Conservation (phyloP, 805 yeast species). For the Alloascoidea africana region DNA sequence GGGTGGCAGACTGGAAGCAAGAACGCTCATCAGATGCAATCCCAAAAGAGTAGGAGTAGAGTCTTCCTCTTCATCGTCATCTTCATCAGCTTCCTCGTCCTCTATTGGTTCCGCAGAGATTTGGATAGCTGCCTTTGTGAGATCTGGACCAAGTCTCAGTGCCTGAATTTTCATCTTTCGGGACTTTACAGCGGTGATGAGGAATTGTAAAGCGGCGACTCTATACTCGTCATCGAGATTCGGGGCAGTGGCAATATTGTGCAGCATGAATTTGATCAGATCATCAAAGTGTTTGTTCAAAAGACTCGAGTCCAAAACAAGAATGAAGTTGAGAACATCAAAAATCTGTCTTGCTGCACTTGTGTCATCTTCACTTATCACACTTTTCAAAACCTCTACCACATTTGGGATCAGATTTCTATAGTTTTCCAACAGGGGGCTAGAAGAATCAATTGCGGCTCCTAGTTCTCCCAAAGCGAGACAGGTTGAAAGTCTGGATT, state of each 20-base stretch:
- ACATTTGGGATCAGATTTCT: constrained; percentile 59
- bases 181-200: constrained; percentile 63
- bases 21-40: constrained; percentile 60
- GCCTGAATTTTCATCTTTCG: constrained; percentile 70
- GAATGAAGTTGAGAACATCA: constrained; percentile 70
- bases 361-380: constrained; percentile 54
- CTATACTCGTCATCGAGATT: constrained; percentile 66
- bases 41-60: constrained; percentile 67
- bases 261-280: constrained; percentile 53
- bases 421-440: constrained; percentile 39
- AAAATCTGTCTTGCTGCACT: constrained; percentile 63
- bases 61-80: constrained; percentile 90
- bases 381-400: constrained; percentile 67
- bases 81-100: constrained; percentile 65
- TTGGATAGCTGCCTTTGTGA: constrained; percentile 57
- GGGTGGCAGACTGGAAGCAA: constrained; percentile 81
- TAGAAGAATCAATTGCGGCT: constrained; percentile 36
- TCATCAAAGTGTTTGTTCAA: constrained; percentile 61
- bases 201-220: constrained; percentile 69
- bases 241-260: constrained; percentile 52
- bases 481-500: constrained; percentile 71
- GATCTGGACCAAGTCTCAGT: constrained; percentile 70
- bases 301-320: constrained; percentile 61
- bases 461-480: constrained; percentile 50
- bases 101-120: constrained; percentile 68